phyloP scores from a whole-genome alignment of 2,329 filamentous ascomycete genomes.

The Aspergillus tanneri region DNA sequence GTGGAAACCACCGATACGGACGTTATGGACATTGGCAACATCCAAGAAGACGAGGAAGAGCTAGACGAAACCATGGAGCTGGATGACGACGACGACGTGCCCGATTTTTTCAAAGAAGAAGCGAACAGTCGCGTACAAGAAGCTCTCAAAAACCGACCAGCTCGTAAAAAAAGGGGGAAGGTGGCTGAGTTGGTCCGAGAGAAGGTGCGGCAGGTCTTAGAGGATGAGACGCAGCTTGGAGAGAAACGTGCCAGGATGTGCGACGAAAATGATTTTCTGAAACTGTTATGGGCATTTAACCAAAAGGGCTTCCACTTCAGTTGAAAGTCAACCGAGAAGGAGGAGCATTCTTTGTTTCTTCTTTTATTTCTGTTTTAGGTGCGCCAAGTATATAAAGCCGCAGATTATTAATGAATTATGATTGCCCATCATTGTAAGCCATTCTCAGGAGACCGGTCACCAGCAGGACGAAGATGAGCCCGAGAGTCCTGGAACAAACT shows the following conservation, averaged over 20 bases:
- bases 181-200: conserved; percentile 77
- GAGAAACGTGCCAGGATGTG: conserved; percentile 82
- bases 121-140: conserved; percentile 35
- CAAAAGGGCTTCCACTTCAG: conserved; percentile 91
- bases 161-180: conserved; percentile 71
- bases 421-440: conserved; percentile 37
- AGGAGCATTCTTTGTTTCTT: neutral
- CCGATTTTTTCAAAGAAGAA: conserved; percentile 76
- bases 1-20: conserved; percentile 34
- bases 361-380: neutral
- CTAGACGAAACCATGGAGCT: conserved; percentile 53
- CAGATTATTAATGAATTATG: conserved; percentile 31
- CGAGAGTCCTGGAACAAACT: conserved; percentile 92
- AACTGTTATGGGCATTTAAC: conserved; percentile 79
- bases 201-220: conserved; percentile 82
- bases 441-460: conserved; percentile 35
- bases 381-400: conserved; percentile 14
- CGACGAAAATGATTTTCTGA: conserved; percentile 89
- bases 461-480: conserved; percentile 66
- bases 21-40: conserved; percentile 37
- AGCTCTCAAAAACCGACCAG: conserved; percentile 52
- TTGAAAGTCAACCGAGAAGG: conserved; percentile 40
- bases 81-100: conserved; percentile 64
- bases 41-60: conserved; percentile 41
- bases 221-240: conserved; percentile 73